A percentile compares a stretch with the other conserved stretches of the same genome.
Evolutionary conservation across 2,329 filamentous ascomycete species (phyloP).

Genomic region (Colletotrichum chlorophyti): DNA sequence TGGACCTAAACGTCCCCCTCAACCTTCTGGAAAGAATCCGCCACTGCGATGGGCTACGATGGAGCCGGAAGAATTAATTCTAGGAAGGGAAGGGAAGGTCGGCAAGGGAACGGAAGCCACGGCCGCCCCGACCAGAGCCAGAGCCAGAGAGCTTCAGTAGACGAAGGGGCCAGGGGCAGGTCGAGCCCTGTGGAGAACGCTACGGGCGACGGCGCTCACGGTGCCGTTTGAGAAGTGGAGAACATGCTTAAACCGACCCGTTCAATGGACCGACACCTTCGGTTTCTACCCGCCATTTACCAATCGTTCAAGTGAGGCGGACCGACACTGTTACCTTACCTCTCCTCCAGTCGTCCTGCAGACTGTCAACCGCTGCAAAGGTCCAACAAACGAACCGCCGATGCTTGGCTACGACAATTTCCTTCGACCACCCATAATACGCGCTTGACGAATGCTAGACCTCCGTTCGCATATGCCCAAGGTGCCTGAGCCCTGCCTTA

Average conservation of each 20-base stretch:
- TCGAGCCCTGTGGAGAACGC: not conserved
- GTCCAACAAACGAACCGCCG: too few species aligned
- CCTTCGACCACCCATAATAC: too few species aligned
- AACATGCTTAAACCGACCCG: conserved; percentile 10
- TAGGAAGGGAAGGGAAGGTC: conserved; percentile 1
- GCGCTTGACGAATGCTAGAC: too few species aligned
- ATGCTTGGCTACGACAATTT: too few species aligned
- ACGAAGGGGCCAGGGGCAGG: too few species aligned
- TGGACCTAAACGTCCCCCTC: conserved; percentile 17
- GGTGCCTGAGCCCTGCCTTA: not conserved
- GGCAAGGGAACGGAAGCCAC: not conserved
- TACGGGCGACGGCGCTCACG: conserved; percentile 12
- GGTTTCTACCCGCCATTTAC: conserved; percentile 22
- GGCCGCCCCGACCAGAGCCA: too few species aligned
- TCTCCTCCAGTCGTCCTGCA: not conserved
- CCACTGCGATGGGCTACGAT: too few species aligned
- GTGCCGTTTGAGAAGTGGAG: conserved; percentile 25
- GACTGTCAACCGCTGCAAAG: too few species aligned
- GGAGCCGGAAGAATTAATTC: conserved; percentile 16
- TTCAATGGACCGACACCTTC: conserved; percentile 21
- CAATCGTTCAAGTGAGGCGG: conserved; percentile 30
- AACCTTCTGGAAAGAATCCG: conserved; percentile 28
- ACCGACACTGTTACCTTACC: conserved; percentile 8
- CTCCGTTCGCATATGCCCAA: too few species aligned
- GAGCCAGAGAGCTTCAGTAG: too few species aligned